phyloP scores from a whole-genome alignment of 345 rosid genomes.

The Populus tremula region DNA sequence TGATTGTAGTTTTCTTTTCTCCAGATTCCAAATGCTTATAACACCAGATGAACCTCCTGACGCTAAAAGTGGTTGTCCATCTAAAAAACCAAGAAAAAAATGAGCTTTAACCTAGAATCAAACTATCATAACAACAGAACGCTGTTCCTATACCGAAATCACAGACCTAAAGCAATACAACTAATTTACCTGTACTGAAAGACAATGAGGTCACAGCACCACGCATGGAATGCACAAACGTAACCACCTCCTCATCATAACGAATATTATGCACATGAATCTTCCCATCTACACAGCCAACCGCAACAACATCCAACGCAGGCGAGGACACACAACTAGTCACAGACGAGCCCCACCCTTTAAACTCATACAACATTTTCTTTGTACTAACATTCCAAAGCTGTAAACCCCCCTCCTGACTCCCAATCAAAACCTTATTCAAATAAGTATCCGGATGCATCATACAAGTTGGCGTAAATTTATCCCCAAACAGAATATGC shows the following conservation, averaged over 20 bases:
- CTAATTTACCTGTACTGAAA: constrained; percentile 63
- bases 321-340: constrained; percentile 86
- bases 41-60: constrained; percentile 95
- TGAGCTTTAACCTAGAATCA: constrained; percentile 11
- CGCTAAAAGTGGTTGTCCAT: constrained; percentile 93
- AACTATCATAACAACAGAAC: neutral
- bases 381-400: constrained; percentile 93
- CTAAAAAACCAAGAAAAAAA: constrained; percentile 30
- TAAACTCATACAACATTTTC: constrained; percentile 73
- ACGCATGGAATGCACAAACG: constrained; percentile 71
- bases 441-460: constrained; percentile 94
- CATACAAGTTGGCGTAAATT: constrained; percentile 69
- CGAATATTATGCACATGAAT: constrained; percentile 83
- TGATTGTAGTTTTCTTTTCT: constrained; percentile 82
- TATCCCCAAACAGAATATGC: constrained; percentile 49
- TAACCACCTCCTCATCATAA: constrained; percentile 66
- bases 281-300: constrained; percentile 92
- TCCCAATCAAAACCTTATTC: constrained; percentile 81
- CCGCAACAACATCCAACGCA: constrained; percentile 86
- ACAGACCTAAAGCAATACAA: neutral
- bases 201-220: constrained; percentile 84
- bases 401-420: constrained; percentile 83
- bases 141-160: neutral
- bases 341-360: constrained; percentile 77
- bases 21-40: constrained; percentile 96